Percentiles rank a stretch among this genome's conserved stretches.
These are phyloP conservation scores for Carex cristatella DNA, from an alignment of 176 grass and related monocot genomes.

Conservation along the genomic window DNA sequence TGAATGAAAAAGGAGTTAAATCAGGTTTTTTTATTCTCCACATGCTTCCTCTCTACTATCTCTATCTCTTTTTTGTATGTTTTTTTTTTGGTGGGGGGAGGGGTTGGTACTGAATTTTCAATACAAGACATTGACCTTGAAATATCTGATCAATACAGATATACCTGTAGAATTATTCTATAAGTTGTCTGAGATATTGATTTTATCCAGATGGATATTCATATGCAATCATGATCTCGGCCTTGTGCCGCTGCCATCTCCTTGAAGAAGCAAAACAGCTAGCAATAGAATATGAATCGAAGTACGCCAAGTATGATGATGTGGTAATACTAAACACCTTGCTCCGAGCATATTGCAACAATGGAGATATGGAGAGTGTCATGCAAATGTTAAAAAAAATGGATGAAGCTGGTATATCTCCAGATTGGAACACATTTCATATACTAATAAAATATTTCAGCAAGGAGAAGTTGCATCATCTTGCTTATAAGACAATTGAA, in stretches of 20 bases:
- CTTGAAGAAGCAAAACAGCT: conserved; percentile 68
- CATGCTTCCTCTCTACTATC: neutral
- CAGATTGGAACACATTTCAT: conserved; percentile 93
- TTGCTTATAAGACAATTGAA: conserved; percentile 80
- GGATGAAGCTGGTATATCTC: conserved; percentile 70
- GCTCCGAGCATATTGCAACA: conserved; percentile 77
- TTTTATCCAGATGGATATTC: conserved; percentile 90
- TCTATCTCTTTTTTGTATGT: neutral
- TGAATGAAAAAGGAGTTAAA: conserved; percentile 74
- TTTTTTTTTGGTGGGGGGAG: neutral
- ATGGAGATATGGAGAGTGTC: conserved; percentile 83
- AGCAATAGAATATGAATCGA: conserved; percentile 81
- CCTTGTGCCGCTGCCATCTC: conserved; percentile 68
- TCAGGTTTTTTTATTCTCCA: conserved; percentile 43
- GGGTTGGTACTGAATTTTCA: neutral
- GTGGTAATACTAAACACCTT: conserved; percentile 92
- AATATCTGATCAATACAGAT: neutral
- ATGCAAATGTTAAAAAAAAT: conserved; percentile 83
- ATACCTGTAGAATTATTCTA: neutral
- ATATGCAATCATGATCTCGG: conserved; percentile 90
- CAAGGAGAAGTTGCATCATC: conserved; percentile 75
- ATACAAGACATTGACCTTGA: neutral
- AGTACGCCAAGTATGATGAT: conserved; percentile 78
- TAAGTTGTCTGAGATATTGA: neutral
- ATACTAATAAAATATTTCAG: conserved; percentile 86